phyloP scores from a whole-genome alignment of 208 protist species.

The Acanthamoeba triangularis region DNA sequence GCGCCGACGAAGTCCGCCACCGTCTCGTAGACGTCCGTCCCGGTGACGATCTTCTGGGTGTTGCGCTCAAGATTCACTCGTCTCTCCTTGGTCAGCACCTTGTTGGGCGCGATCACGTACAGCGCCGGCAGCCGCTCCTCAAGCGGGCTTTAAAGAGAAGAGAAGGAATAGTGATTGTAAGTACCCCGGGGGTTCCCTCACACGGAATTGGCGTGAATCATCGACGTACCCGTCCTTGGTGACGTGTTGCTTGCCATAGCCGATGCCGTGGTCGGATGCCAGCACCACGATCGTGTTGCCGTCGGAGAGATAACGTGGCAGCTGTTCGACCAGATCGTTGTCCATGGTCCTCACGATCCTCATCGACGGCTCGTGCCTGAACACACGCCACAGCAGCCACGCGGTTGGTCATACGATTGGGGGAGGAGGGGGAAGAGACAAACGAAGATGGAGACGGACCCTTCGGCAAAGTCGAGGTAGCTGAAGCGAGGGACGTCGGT shows the following conservation, averaged over 20 bases:
- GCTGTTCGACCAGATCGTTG: not conserved
- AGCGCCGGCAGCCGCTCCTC: conserved; percentile 43
- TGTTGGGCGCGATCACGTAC: conserved; percentile 37
- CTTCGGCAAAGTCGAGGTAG: conserved; percentile 46
- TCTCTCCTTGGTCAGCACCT: not conserved
- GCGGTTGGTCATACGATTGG: not conserved
- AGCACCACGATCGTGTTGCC: conserved; percentile 20
- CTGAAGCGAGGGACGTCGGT: not conserved
- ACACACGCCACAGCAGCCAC: too few species aligned
- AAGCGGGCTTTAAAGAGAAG: not conserved
- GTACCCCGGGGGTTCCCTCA: not conserved
- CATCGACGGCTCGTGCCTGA: conserved; percentile 53
- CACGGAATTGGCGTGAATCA: not conserved
- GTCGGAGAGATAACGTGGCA: conserved; percentile 6
- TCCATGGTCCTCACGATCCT: conserved; percentile 30
- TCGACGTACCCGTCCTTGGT: not conserved
- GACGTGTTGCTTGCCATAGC: conserved; percentile 7
- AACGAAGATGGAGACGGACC: not conserved
- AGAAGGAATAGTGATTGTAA: not conserved
- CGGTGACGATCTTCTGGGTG: conserved; percentile 11
- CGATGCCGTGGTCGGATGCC: conserved; percentile 50
- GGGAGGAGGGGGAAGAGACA: not conserved
- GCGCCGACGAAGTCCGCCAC: conserved; percentile 16
- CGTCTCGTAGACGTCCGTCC: not conserved
- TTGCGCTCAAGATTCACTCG: not conserved